These are phyloP conservation scores for Sporothrix pseudoabietina DNA, from an alignment of 2,329 filamentous ascomycete species.

Conservation along the genomic window DNA sequence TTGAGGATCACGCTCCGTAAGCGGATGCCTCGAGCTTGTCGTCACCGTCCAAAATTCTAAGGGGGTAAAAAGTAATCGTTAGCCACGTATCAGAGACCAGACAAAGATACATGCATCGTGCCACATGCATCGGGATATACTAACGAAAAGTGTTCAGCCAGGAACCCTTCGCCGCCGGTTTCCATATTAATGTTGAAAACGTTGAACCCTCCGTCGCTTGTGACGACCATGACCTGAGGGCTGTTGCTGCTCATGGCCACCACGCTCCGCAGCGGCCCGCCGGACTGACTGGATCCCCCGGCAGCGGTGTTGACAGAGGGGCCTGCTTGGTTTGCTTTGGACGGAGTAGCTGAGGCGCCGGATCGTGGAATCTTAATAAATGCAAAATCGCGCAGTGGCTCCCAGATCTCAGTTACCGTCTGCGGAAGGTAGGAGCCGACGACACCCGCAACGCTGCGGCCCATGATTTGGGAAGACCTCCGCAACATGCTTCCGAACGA, in stretches of 20 bases:
- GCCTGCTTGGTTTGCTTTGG: constrained; percentile 36
- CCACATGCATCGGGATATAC: constrained; percentile 42
- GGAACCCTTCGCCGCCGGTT: constrained; percentile 85
- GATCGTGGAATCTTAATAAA: constrained; percentile 87
- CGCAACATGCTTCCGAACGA: constrained; percentile 88
- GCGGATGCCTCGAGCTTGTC: constrained; percentile 56
- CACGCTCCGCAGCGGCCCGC: constrained; percentile 77
- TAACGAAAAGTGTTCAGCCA: constrained; percentile 92
- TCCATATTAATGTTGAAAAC: constrained; percentile 96
- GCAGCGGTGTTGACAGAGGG: constrained; percentile 32
- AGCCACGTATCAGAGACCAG: background rate
- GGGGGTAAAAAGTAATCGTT: constrained; percentile 2
- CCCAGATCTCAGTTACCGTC: constrained; percentile 97
- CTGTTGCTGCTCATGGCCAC: constrained; percentile 95
- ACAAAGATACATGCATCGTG: background rate
- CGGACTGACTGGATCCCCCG: constrained; percentile 31
- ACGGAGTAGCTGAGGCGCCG: constrained; percentile 37
- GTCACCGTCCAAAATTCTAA: constrained; percentile 57
- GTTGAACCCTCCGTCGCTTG: constrained; percentile 91
- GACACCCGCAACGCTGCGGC: constrained; percentile 82
- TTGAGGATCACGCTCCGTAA: constrained; percentile 40
- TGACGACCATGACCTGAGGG: constrained; percentile 97
- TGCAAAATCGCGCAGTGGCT: constrained; percentile 90
- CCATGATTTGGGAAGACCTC: constrained; percentile 92
- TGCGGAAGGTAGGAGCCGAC: constrained; percentile 90